These are phyloP conservation scores for Ampelomyces quisqualis DNA, from an alignment of 2,329 filamentous ascomycete species.

Conservation along the genomic window DNA sequence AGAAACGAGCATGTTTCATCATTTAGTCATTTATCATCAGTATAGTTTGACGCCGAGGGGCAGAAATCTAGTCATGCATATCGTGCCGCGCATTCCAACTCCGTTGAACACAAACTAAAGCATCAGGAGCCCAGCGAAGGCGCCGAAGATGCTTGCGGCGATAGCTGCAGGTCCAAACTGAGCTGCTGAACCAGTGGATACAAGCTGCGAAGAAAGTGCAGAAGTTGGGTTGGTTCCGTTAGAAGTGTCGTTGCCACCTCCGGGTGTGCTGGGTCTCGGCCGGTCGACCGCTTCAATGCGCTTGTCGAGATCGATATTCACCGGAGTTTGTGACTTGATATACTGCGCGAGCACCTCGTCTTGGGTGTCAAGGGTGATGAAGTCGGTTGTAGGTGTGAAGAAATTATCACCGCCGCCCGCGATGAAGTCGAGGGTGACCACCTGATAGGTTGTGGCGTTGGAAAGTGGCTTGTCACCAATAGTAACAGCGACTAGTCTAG, in stretches of 20 bases:
- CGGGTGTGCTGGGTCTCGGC: conserved; percentile 15
- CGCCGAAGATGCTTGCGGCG: conserved; percentile 10
- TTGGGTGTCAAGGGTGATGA: conserved; percentile 54
- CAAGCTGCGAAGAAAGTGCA: conserved; percentile 6
- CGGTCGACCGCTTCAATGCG: conserved; percentile 44
- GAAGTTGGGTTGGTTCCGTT: conserved; percentile 21
- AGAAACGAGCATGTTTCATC: not conserved
- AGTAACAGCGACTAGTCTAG: conserved; percentile 55
- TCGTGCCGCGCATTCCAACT: not conserved
- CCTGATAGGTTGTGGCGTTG: conserved; percentile 52
- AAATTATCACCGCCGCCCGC: conserved; percentile 63
- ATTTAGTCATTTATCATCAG: not conserved
- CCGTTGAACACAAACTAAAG: no score
- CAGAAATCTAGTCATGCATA: not conserved
- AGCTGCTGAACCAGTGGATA: conserved; percentile 12
- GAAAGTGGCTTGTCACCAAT: conserved; percentile 55
- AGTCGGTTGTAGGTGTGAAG: conserved; percentile 47
- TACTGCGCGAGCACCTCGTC: conserved; percentile 58
- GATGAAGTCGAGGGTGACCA: conserved; percentile 65
- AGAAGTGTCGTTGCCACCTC: conserved; percentile 16
- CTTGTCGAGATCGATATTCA: conserved; percentile 54
- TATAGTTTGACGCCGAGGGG: not conserved
- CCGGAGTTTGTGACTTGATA: conserved; percentile 51
- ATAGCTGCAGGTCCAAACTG: conserved; percentile 9
- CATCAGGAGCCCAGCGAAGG: conserved; percentile 14